A percentile compares a stretch with the other conserved stretches of the same genome.
These are phyloP conservation scores for Boletus subparvulus DNA, from an alignment of 768 basidiomycete species.

Conservation along the genomic window DNA sequence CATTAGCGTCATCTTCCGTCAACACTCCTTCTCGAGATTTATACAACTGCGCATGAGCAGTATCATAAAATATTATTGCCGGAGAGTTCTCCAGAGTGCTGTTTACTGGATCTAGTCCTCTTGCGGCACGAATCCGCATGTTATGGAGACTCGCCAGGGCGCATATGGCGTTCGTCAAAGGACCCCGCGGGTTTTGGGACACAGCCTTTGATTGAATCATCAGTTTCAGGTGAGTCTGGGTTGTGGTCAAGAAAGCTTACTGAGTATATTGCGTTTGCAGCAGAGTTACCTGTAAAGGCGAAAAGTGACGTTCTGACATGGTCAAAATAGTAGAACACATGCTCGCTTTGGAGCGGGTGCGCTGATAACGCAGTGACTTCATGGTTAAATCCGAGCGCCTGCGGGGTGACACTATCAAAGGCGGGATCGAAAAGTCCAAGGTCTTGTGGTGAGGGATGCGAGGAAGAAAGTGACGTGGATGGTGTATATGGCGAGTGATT, in stretches of 20 bases:
- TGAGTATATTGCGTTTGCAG: constrained; percentile 63
- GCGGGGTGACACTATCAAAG: constrained; percentile 37
- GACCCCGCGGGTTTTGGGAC: constrained; percentile 63
- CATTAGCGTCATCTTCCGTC: constrained; percentile 69
- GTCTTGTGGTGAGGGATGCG: constrained; percentile 36
- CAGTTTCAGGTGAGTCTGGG: constrained; percentile 12
- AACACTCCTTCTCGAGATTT: constrained; percentile 55
- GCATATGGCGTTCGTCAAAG: constrained; percentile 70
- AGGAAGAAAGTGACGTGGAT: constrained; percentile 33
- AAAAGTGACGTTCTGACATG: constrained; percentile 67
- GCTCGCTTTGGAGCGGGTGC: constrained; percentile 52
- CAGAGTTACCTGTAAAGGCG: constrained; percentile 59
- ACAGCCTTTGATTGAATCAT: constrained; percentile 40
- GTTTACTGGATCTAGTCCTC: constrained; percentile 58
- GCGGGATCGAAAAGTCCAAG: constrained; percentile 31
- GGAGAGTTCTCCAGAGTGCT: constrained; percentile 53
- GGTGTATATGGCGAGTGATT: constrained; percentile 36
- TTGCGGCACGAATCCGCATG: constrained; percentile 57
- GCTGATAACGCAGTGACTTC: constrained; percentile 29
- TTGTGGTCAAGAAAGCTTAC: constrained; percentile 42
- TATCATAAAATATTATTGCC: constrained; percentile 66
- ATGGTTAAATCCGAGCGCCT: constrained; percentile 28
- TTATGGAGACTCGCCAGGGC: constrained; percentile 74
- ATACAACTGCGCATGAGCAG: constrained; percentile 63
- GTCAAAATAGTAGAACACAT: constrained; percentile 74